Base-by-base conservation (phyloP, 768 basidiomycete genomes). In the Psilocybe cyanescens region DNA sequence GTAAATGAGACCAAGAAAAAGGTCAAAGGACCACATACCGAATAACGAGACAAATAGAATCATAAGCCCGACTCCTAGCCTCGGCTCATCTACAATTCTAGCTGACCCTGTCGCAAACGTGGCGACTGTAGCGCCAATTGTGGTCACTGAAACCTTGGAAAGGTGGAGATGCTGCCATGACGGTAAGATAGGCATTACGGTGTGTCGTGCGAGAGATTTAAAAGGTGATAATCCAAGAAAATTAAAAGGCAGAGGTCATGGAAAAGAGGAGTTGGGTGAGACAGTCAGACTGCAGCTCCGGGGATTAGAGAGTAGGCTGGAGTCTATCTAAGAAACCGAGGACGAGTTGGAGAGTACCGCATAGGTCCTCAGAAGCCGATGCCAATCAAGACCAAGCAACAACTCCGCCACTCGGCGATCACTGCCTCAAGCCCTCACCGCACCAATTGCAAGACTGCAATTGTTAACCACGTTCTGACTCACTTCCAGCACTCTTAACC, bases 41-140 rank as follows among this genome's bases (percentile, higher is more conserved):
- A 86, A 79, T 46, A 92, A 81, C 44, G 90, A 92, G 3, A 87
- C 76, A 39, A 77, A 62, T 52, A 90, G 81, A 55, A 92, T 86
- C 30, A 78, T 71, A 4, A 82, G 65, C 75, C 87, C 84, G 12
- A 83, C 80, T 17, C 65, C 63, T 24, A 72, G 52, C 54, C 63
- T 68, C 28, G 64, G 58, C 7, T 67, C 67, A 5, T 63, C 60
- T 8, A 52, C 49, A 16, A 53, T 54, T 11, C 65, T 53, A 12
- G 55, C 53, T 14, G 53, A 54, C 17, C 55, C 59, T 52, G 56
- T 58, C 24, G 45, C 51, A 33, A 53, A 35, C 2, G 49, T 51
- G 35, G 58, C 49, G 39, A 65, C 24, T 12, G n/a, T 37, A 33
- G 54, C 46, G 29, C 54, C 55, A 44, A 58, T 16, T 17, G 46